Evolutionary conservation across 2,329 filamentous ascomycete genomes (phyloP), one percentile per base, ranked within the genome.

Genomic region (Trichoderma guizhouense): DNA sequence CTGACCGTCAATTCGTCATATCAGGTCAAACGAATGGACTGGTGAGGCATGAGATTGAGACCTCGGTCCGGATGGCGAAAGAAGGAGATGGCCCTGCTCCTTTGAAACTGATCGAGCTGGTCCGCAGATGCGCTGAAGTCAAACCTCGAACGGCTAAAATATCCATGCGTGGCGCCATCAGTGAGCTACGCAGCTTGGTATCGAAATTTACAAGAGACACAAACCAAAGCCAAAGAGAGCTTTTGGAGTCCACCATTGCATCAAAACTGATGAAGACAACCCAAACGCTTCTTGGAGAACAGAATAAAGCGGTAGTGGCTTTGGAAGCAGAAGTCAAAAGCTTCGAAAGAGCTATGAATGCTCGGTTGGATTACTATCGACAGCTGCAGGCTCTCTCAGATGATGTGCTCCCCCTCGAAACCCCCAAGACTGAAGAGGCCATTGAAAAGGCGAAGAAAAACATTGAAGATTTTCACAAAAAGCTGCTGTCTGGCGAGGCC

Each of bases 331-430:
- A 98, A 79, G 83, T 94, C 7, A 91, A 95, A 61, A 83, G 90
- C 32, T 96, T 97, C 79, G 91, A 90, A 32, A 85, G 86, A 18
- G 89, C 92, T 0, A 95, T 97, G 89, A 98, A 98, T 77, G 86
- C 90, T 47, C 91, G 96, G 15, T 83, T 98, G 0, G 94, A 96
- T 71, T 98, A 94, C 79, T 98, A 98, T 79, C 90, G 92, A 6
- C 94, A 98, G 77, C 86, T 98, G 12, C 96, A 98, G 78, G 88
- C 89, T 30, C 90, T 98, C n/a, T 98, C 95, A 0, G 95, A 98
- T 78, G 93, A 90, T 21, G 93, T 98, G 0, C 87, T 89, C 6
- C 91, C 92, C 1, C 93, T 92, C 71, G 91, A 94, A 71, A 90
- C 91, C 12, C 77, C 88, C 14, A 84, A 84, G 2, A 83, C 91